These are phyloP conservation scores for Prunus armeniaca DNA, from an alignment of 306 rosid genomes.

Conservation along the genomic window DNA sequence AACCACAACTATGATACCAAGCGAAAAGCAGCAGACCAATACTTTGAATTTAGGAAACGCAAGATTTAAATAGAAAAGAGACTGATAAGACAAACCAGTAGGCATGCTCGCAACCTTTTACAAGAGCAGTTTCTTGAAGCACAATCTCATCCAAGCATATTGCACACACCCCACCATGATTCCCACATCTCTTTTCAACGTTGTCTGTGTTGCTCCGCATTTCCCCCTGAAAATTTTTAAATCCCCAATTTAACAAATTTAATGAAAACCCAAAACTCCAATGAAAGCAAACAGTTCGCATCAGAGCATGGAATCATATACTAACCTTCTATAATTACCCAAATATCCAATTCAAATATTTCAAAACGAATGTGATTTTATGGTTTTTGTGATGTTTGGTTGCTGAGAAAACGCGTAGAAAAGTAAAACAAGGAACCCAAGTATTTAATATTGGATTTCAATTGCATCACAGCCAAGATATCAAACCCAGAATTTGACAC, in stretches of 20 bases:
- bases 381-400: background rate
- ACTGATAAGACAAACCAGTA: slow-evolving; percentile 68
- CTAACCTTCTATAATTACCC: background rate
- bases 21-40: background rate
- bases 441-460: background rate
- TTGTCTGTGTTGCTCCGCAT: slow-evolving; percentile 34
- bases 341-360: no score
- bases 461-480: background rate
- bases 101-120: slow-evolving; percentile 97
- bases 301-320: background rate
- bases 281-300: background rate
- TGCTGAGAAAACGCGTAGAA: background rate
- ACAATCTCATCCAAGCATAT: slow-evolving; percentile 67
- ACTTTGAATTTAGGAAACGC: background rate
- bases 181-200: slow-evolving; percentile 37
- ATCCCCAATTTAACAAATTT: background rate
- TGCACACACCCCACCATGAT: slow-evolving; percentile 67
- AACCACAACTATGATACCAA: background rate
- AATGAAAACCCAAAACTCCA: slow-evolving; percentile 8
- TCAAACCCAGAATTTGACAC: background rate
- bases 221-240: slow-evolving; percentile 41
- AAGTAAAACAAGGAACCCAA: background rate
- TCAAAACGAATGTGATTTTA: no score
- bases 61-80: slow-evolving; percentile 7
- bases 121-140: slow-evolving; percentile 77